Conservation (phyloP, 1,139 yeast genomes). For the Taphrina populina region DNA sequence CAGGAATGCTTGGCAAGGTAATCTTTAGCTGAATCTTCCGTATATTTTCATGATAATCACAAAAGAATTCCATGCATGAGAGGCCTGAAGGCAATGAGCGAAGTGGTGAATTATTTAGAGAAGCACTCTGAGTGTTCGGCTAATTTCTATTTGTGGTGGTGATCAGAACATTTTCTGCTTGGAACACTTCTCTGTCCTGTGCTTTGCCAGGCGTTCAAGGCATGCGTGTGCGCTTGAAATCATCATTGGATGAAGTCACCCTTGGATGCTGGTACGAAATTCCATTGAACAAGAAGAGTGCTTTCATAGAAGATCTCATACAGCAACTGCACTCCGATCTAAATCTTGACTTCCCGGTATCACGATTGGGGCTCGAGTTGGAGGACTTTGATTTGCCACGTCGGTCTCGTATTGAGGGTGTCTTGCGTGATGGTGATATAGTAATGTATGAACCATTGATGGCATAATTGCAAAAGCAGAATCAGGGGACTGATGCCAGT, state of each 20-base stretch:
- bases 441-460: background rate
- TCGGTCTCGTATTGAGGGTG: conserved; percentile 21
- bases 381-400: conserved; percentile 13
- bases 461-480: too few relatives aligned
- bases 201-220: too few relatives aligned
- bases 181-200: too few relatives aligned
- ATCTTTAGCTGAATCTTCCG: conserved; percentile 7
- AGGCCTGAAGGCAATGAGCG: too few relatives aligned
- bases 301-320: conserved; percentile 6
- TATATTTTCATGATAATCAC: conserved; percentile 26
- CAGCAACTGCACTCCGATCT: conserved; percentile 14
- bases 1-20: background rate
- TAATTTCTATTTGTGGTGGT: too few relatives aligned
- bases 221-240: conserved; percentile 20
- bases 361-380: conserved; percentile 11
- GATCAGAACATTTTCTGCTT: too few relatives aligned
- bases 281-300: background rate
- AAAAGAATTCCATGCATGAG: conserved; percentile 22
- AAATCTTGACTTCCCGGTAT: background rate
- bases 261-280: conserved; percentile 25
- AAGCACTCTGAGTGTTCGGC: too few relatives aligned
- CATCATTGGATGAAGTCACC: background rate
- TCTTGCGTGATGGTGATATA: conserved; percentile 17
- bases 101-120: too few relatives aligned
- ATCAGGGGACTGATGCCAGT: too few relatives aligned